Percentiles rank a stretch among this genome's conserved stretches.
Conservation (phyloP, 73 alveolate genomes). For the Stentor roeselii region DNA sequence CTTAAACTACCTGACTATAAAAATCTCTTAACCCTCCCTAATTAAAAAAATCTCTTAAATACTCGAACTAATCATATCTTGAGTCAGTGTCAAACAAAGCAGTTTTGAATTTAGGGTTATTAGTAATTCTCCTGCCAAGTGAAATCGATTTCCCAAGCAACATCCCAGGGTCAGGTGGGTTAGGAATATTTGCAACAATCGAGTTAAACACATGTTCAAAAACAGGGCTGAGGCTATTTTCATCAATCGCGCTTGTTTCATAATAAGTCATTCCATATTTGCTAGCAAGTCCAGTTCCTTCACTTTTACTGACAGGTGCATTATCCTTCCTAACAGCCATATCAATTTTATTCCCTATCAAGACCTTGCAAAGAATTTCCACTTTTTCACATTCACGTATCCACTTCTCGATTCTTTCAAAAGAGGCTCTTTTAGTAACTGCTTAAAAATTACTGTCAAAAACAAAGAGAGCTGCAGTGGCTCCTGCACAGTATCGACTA, state of each 20-base stretch:
- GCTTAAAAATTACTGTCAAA: constrained; percentile 65
- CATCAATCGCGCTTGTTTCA: constrained; percentile 92
- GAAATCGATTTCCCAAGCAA: constrained; percentile 92
- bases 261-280: constrained; percentile 95
- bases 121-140: constrained; percentile 89
- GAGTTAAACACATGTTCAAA: constrained; percentile 90
- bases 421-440: constrained; percentile 88
- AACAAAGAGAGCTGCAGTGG: constrained; percentile 92
- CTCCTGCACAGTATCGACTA: constrained; percentile 91
- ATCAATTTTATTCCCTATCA: constrained; percentile 94
- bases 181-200: constrained; percentile 83
- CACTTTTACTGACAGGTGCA: constrained; percentile 91
- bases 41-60: too few species aligned
- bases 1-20: too few species aligned
- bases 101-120: constrained; percentile 79
- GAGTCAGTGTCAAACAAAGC: constrained; percentile 58
- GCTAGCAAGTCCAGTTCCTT: constrained; percentile 93
- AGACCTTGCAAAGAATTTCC: constrained; percentile 88
- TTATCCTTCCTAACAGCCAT: constrained; percentile 82
- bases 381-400: constrained; percentile 89
- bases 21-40: too few species aligned
- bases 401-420: constrained; percentile 95
- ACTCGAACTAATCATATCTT: constrained; percentile 40
- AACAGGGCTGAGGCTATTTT: constrained; percentile 79
- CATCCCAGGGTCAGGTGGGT: constrained; percentile 91